phyloP scores from a whole-genome alignment of 352 stramenopile species.

The Pythium biforme region DNA sequence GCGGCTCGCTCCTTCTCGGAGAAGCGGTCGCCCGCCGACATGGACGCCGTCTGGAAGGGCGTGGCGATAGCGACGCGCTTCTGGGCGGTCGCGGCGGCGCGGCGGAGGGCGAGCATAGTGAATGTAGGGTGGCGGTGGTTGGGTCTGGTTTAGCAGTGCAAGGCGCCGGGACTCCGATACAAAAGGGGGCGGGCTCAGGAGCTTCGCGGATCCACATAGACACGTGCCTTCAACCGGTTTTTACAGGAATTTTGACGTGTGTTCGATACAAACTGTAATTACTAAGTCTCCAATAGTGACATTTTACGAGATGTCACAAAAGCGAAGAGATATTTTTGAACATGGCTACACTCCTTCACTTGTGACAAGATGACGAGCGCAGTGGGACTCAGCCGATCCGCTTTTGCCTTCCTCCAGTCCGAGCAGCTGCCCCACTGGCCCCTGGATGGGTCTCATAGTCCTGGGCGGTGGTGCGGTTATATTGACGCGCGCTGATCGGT shows the following conservation, averaged over 20 bases:
- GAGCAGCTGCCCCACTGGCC: not conserved
- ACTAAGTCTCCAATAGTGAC: not conserved
- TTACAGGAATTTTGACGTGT: not conserved
- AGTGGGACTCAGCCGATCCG: not conserved
- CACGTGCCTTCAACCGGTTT: constrained; percentile 9
- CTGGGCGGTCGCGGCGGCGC: constrained; percentile 41
- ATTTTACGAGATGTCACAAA: not conserved
- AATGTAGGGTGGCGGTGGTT: not conserved
- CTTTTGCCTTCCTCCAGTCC: too few relatives aligned
- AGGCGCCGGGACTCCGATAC: too few relatives aligned
- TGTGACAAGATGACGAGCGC: not conserved
- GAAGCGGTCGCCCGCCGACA: constrained; percentile 43
- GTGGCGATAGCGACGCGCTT: constrained; percentile 51
- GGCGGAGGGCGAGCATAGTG: constrained; percentile 66
- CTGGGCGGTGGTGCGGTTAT: not conserved
- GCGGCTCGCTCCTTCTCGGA: constrained; percentile 76
- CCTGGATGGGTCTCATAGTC: not conserved
- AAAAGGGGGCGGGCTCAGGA: too few relatives aligned
- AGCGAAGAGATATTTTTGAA: constrained; percentile 9
- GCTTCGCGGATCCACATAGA: constrained; percentile 12
- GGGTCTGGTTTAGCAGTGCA: not conserved
- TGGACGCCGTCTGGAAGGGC: constrained; percentile 41
- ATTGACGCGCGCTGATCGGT: not conserved
- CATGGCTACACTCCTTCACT: constrained; percentile 22
- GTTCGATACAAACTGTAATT: constrained; percentile 6